Percentiles rank a stretch among this genome's conserved stretches.
Conservation (phyloP, 2,329 filamentous ascomycete species). For the Alternaria gansuensis region DNA sequence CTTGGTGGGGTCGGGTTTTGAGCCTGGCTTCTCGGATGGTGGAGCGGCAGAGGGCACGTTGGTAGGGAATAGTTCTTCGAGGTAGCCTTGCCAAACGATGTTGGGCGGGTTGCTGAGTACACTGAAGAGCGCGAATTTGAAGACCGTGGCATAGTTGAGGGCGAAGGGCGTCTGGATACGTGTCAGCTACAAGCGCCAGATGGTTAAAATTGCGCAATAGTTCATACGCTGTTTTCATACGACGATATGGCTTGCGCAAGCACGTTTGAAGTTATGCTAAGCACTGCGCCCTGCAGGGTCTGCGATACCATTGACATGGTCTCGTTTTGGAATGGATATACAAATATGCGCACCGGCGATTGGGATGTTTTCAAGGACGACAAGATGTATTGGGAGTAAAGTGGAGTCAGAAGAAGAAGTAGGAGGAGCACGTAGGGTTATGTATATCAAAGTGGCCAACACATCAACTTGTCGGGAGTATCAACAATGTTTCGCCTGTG, state of each 20-base stretch:
- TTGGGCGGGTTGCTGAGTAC: slow-evolving; percentile 81
- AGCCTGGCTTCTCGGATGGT: slow-evolving; percentile 40
- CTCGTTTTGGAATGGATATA: slow-evolving; percentile 6
- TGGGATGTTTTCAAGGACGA: neutral
- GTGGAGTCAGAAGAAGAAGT: neutral
- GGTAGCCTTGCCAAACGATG: slow-evolving; percentile 82
- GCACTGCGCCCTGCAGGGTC: slow-evolving; percentile 68
- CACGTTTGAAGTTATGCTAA: slow-evolving; percentile 74
- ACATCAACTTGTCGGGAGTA: slow-evolving; percentile 13
- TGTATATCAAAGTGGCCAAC: slow-evolving; percentile 20
- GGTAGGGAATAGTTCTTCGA: slow-evolving; percentile 79
- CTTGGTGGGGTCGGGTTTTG: slow-evolving; percentile 40
- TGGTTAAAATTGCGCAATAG: neutral
- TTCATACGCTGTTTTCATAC: slow-evolving; percentile 66
- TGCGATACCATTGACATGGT: slow-evolving; percentile 50
- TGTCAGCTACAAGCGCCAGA: slow-evolving; percentile 17
- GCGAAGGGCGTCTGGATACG: slow-evolving; percentile 63
- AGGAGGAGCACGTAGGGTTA: neutral
- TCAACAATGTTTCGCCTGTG: slow-evolving; percentile 19
- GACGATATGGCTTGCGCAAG: slow-evolving; percentile 75
- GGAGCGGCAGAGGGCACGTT: slow-evolving; percentile 46
- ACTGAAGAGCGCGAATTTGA: slow-evolving; percentile 80
- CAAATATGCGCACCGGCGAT: neutral
- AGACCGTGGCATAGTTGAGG: slow-evolving; percentile 72
- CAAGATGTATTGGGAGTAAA: neutral